Conservation (phyloP, 805 yeast genomes). For the Nakazawaea siamensis region DNA sequence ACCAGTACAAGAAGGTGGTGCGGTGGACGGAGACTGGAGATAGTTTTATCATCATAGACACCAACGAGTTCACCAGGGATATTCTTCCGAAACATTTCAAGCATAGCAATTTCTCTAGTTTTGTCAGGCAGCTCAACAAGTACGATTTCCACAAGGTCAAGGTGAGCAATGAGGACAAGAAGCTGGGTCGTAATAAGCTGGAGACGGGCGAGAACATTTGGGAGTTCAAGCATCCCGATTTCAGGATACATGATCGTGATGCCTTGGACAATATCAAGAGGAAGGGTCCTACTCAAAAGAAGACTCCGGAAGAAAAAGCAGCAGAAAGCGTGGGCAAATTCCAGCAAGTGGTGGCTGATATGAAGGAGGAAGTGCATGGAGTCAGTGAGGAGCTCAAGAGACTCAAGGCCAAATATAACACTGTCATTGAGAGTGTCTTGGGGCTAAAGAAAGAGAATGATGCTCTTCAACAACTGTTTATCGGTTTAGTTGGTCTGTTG, state of each 20-base stretch:
- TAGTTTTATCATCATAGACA: slow-evolving; percentile 81
- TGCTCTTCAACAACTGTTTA: slow-evolving; percentile 43
- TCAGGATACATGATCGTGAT: slow-evolving; percentile 66
- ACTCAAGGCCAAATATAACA: slow-evolving; percentile 51
- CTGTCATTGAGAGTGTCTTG: slow-evolving; percentile 53
- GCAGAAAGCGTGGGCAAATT: slow-evolving; percentile 22
- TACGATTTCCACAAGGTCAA: slow-evolving; percentile 97
- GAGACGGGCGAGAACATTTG: slow-evolving; percentile 76
- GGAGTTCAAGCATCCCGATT: slow-evolving; percentile 93
- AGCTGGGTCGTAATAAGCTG: slow-evolving; percentile 26
- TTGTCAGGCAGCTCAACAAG: slow-evolving; percentile 92
- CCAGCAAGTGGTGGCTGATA: slow-evolving; percentile 18
- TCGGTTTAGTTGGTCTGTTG: slow-evolving; percentile 39
- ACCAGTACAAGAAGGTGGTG: slow-evolving; percentile 66
- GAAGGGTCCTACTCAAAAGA: slow-evolving; percentile 58
- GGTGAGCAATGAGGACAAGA: slow-evolving; percentile 52
- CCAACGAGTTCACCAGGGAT: slow-evolving; percentile 82
- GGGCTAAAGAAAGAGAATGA: slow-evolving; percentile 50
- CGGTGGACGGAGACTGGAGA: slow-evolving; percentile 85
- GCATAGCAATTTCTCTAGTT: slow-evolving; percentile 89
- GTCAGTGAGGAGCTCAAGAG: slow-evolving; percentile 27
- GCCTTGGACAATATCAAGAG: slow-evolving; percentile 82
- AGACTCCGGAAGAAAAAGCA: slow-evolving; percentile 18
- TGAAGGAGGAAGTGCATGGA: slow-evolving; percentile 25
- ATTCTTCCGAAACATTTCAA: slow-evolving; percentile 90